Base-by-base conservation (phyloP, 2,329 filamentous ascomycete species). In the Lasiodiplodia hormozganensis region DNA sequence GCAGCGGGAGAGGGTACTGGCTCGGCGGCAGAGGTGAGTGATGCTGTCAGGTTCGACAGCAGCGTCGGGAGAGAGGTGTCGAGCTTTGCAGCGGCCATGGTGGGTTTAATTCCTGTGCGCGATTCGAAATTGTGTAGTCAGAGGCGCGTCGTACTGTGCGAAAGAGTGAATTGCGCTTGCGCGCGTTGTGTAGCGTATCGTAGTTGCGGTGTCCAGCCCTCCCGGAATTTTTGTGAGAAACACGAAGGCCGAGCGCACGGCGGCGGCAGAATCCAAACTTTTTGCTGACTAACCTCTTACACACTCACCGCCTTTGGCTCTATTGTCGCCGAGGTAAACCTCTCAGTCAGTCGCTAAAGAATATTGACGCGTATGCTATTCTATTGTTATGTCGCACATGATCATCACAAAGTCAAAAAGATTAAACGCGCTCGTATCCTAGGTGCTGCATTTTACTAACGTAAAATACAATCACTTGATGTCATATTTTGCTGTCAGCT, bases 1-100 rank as follows among this genome's bases (percentile, higher is more conserved):
- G 54, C 54, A 23, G 28, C 4, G 16, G 51, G 57, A 23, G 52
- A 28, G 0, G 90, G 88, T 21, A 85, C 70, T 12, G 76, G 78
- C 60, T 79, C 73, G 11, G 76, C 74, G 0, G 90, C 85, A 6
- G 90, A 89, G 69, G 94, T 88, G 56, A 90, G 85, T 0, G 92
- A 88, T 0, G 89, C 86, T 0, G 85, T 84, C 21, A 86, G 80
- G 52, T 76, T 81, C 34, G 76, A 73, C 16, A 85, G 77, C 10
- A 83, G 76, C 64, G 79, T 76, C 62, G 76, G 71, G 5, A 83
- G 71, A 7, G 80, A 79, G 57, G 79, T 80, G 62, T 79, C 76
- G 2, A 28, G 38, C n/a, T 51, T 68, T 31, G 65, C 56, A 62
- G 78, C 76, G 25, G 58, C 58, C 58, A 62, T 62, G 7, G 10